Conservation (phyloP, 306 rosid species). For the Luffa aegyptiaca region DNA sequence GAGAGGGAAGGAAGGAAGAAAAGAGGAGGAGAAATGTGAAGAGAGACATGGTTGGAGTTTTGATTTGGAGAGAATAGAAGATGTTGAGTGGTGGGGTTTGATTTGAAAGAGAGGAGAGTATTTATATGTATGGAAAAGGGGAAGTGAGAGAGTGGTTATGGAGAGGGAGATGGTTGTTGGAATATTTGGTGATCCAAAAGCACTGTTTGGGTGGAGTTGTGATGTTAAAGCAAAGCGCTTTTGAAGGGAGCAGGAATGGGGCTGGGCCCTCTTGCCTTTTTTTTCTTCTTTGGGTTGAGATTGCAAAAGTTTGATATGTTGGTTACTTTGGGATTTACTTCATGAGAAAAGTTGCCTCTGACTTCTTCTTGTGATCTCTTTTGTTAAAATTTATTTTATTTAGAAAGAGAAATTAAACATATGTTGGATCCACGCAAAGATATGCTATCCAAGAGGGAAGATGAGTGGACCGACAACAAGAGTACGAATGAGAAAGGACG, state of each 20-base stretch:
- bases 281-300: too few species aligned
- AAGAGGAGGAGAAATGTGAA: background rate
- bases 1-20: constrained; percentile 3
- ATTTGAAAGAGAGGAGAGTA: background rate
- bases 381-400: too few species aligned
- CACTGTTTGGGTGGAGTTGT: constrained; percentile 7
- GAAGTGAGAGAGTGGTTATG: background rate
- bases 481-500: too few species aligned
- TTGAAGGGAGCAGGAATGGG: background rate
- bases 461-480: too few species aligned
- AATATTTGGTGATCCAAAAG: constrained; percentile 10
- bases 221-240: background rate
- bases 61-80: background rate
- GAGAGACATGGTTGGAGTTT: background rate
- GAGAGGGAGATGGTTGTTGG: background rate
- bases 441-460: too few species aligned
- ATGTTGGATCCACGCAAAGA: too few species aligned
- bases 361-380: too few species aligned
- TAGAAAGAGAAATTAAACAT: too few species aligned
- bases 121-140: constrained; percentile 3
- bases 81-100: background rate
- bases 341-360: too few species aligned
- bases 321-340: too few species aligned
- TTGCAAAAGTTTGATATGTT: too few species aligned
- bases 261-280: background rate